Percentiles rank a stretch among this genome's conserved stretches.
These are phyloP conservation scores for Termitomyces sp. DNA, from an alignment of 768 basidiomycete genomes.

Conservation along the genomic window DNA sequence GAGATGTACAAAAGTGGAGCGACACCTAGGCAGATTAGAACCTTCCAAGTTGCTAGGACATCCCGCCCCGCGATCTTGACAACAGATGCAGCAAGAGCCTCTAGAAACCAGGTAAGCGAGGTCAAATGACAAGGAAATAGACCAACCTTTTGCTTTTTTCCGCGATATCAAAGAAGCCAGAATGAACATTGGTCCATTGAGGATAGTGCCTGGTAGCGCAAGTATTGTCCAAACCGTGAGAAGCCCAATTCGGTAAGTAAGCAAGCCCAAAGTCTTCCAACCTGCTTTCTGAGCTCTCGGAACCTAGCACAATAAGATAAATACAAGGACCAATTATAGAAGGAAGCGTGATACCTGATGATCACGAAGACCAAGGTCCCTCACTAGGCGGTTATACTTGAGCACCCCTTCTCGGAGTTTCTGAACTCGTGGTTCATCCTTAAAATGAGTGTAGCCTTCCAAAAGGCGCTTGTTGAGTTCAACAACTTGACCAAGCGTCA, in stretches of 20 bases:
- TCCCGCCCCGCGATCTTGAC: slow-evolving; percentile 96
- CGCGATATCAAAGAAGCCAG: slow-evolving; percentile 83
- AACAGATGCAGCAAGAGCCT: slow-evolving; percentile 90
- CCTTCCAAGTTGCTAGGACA: slow-evolving; percentile 97
- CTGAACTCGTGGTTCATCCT: slow-evolving; percentile 86
- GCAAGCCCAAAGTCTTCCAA: slow-evolving; percentile 81
- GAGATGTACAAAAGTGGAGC: slow-evolving; percentile 81
- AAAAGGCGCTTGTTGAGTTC: slow-evolving; percentile 90
- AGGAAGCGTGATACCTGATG: slow-evolving; percentile 59
- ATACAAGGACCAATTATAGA: neutral
- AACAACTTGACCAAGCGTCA: slow-evolving; percentile 93
- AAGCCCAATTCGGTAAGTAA: slow-evolving; percentile 77
- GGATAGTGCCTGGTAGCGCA: slow-evolving; percentile 83
- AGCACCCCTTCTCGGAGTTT: slow-evolving; percentile 75
- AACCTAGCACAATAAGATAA: slow-evolving; percentile 41
- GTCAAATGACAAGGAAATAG: neutral
- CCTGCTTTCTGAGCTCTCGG: slow-evolving; percentile 80
- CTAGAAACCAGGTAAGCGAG: slow-evolving; percentile 30
- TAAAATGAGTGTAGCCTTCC: slow-evolving; percentile 89
- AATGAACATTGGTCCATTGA: slow-evolving; percentile 93
- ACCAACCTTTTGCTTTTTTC: slow-evolving; percentile 78
- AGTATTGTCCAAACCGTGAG: slow-evolving; percentile 77
- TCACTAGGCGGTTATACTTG: slow-evolving; percentile 82
- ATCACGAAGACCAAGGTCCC: slow-evolving; percentile 88
- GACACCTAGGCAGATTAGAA: slow-evolving; percentile 87